Percentiles rank a stretch among this genome's conserved stretches.
phyloP scores from a whole-genome alignment of 2,329 filamentous ascomycete genomes.

The Lizonia empirigonia region DNA sequence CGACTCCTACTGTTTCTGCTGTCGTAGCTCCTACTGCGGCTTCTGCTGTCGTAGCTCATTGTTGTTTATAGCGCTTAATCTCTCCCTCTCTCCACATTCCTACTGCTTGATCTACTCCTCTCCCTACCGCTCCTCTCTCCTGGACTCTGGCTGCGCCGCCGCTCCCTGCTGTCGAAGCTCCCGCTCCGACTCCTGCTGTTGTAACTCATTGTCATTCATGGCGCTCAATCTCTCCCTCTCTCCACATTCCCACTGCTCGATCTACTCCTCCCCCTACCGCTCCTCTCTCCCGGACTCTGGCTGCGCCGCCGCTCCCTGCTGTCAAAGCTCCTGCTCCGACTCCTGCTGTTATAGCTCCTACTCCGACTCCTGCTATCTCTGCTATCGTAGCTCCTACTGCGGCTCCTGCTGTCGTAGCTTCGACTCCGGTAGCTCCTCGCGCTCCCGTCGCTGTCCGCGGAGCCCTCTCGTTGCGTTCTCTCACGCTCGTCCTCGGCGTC shows the following conservation, averaged over 20 bases:
- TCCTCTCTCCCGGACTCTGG: constrained; percentile 6
- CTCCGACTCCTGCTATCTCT: constrained; percentile 9
- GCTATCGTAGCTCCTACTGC: constrained; percentile 18
- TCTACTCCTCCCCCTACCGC: neutral
- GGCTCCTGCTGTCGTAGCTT: constrained; percentile 14
- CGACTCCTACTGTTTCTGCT: neutral
- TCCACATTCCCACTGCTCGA: constrained; percentile 3
- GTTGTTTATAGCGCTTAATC: too few relatives aligned
- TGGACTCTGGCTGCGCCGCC: constrained; percentile 8
- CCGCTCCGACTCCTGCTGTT: too few relatives aligned
- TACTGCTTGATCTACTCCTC: constrained; percentile 1
- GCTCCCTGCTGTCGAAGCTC: constrained; percentile 11
- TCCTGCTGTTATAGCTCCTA: constrained; percentile 22
- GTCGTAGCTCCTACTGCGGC: too few relatives aligned
- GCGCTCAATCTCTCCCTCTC: neutral
- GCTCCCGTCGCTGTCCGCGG: constrained; percentile 18
- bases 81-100: neutral
- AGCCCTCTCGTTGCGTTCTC: constrained; percentile 19
- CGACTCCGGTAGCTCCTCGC: constrained; percentile 12
- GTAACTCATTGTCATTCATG: too few relatives aligned
- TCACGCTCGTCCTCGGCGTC: constrained; percentile 26
- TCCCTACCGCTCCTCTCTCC: neutral
- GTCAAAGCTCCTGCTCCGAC: constrained; percentile 3
- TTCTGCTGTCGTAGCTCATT: too few relatives aligned
- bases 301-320: constrained; percentile 11